phyloP scores from a whole-genome alignment of 139 green algal species.

The Coccomyxa sp. region DNA sequence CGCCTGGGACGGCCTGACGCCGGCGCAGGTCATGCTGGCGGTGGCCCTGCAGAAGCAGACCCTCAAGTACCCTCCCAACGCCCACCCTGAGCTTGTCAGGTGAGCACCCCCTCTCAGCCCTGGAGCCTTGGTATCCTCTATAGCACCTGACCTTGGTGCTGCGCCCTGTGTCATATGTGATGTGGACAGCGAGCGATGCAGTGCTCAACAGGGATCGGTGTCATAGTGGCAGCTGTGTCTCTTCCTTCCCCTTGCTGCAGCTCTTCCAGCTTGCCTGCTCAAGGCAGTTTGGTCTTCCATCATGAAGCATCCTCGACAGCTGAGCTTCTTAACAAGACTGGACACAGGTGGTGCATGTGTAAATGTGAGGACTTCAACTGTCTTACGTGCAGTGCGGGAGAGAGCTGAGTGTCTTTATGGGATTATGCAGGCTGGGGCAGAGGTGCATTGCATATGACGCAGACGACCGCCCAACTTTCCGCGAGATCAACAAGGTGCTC shows the following conservation, averaged over 20 bases:
- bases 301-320: too few species aligned
- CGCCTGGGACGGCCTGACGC: constrained; percentile 27
- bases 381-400: not conserved
- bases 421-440: not conserved
- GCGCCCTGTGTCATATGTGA: not conserved
- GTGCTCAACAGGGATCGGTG: too few species aligned
- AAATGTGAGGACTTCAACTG: too few species aligned
- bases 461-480: not conserved
- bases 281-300: too few species aligned
- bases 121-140: not conserved
- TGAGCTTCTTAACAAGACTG: too few species aligned
- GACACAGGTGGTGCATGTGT: too few species aligned
- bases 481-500: not conserved
- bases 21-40: constrained; percentile 2
- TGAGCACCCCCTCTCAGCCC: not conserved
- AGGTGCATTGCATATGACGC: not conserved
- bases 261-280: not conserved
- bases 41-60: not conserved
- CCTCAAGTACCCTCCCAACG: not conserved
- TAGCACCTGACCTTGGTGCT: not conserved
- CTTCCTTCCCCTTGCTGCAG: not conserved
- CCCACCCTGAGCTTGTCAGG: not conserved
- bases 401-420: not conserved
- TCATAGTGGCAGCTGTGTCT: too few species aligned
- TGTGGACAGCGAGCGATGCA: too few species aligned